Evolutionary conservation across 2,329 filamentous ascomycete species (phyloP).

Genomic region (Cordyceps farinosa): DNA sequence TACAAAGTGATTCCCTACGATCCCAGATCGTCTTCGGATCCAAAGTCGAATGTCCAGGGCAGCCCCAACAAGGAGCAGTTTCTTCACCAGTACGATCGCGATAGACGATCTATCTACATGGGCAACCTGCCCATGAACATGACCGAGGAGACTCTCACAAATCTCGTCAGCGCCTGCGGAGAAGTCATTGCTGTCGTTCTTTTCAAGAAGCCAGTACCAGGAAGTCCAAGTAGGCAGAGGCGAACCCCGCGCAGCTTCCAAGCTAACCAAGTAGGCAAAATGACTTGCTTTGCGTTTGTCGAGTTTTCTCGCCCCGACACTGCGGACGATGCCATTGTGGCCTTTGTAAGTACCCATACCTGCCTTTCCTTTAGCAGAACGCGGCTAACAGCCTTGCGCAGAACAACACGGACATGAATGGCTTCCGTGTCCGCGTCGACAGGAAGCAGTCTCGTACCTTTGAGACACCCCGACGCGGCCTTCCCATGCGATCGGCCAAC

Average conservation of each 20-base stretch:
- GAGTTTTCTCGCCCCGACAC: slow-evolving; percentile 38
- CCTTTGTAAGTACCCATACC: slow-evolving; percentile 33
- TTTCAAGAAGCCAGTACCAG: slow-evolving; percentile 25
- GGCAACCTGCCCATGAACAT: slow-evolving; percentile 41
- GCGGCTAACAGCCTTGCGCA: slow-evolving; percentile 20
- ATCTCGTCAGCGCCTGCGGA: slow-evolving; percentile 38
- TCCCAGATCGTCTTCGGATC: slow-evolving; percentile 24
- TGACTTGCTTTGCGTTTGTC: slow-evolving; percentile 35
- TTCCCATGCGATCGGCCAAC: slow-evolving; percentile 4
- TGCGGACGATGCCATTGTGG: slow-evolving; percentile 35
- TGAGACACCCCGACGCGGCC: slow-evolving; percentile 22
- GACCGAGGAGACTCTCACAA: slow-evolving; percentile 34
- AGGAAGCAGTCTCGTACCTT: slow-evolving; percentile 31
- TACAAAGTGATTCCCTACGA: slow-evolving; percentile 27
- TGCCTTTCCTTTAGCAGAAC: not conserved
- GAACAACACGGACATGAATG: slow-evolving; percentile 33
- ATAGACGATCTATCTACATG: slow-evolving; percentile 47
- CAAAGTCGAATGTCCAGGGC: slow-evolving; percentile 19
- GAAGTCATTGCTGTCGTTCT: slow-evolving; percentile 31
- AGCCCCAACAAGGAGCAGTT: slow-evolving; percentile 12
- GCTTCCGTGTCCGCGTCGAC: slow-evolving; percentile 35
- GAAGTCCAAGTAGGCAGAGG: slow-evolving; percentile 19
- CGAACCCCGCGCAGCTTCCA: not conserved
- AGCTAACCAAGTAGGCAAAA: slow-evolving; percentile 23
- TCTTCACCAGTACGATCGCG: slow-evolving; percentile 38